Evolutionary conservation across 345 rosid species (phyloP), one percentile per base, ranked within the genome.

Genomic region (Noccaea caerulescens): DNA sequence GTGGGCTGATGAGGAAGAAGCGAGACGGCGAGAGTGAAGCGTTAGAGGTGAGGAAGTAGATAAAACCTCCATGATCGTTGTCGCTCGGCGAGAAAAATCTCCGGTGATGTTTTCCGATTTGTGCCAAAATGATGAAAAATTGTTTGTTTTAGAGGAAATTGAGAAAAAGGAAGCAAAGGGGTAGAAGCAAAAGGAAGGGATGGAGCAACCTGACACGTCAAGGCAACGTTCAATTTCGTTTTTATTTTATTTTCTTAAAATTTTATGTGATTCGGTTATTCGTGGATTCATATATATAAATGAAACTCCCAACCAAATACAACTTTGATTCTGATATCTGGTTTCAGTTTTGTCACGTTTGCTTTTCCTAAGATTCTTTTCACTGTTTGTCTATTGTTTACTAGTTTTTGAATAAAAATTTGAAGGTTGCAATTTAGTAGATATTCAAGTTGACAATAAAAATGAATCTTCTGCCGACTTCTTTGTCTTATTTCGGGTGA

Each of bases 21-120:
- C 52, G 13, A 69, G 74, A 56, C 80, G 82, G 41, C 83, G 84
- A 1, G 90, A 76, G 73, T 84, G 81, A 73, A 85, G 69, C 1
- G 87, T 69, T 34, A 84, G 73, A 44, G 84, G 84, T 0, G 92
- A 84, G 47, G 86, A 89, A 59, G 86, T 86, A 63, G 85, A 79
- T 20, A 86, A 69, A 20, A 82, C 85, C 68, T 87, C 88, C 92
- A 89, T 83, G 51, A 45, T 62, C 43, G 50, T 51, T 38, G 42
- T 36, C 23, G 50, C 3, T 11, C 45, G 57, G 16, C 39, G 55
- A 45, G 16, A 7, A 33, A 34, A 32, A 39, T 37, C 56, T 33
- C 59, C 69, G 78, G 75, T 34, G 66, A 11, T 56, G 47, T 57
- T 23, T 43, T 4, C 66, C 63, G 57, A 32, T 56, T 62, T 34